Conservation (phyloP, 306 rosid species). For the Pyrus pyrifolia region DNA sequence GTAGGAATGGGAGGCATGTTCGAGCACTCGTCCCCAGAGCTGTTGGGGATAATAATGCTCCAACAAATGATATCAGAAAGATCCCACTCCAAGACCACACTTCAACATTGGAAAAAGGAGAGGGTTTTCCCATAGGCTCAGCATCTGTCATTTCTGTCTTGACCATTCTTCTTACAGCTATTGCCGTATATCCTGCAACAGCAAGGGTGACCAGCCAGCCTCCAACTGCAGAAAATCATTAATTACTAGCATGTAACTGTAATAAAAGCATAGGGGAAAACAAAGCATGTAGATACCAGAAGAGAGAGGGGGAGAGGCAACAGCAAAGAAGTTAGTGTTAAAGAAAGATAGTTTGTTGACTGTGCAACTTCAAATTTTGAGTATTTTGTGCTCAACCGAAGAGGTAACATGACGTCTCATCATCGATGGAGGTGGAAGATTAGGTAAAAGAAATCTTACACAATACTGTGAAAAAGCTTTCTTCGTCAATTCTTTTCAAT, state of each 20-base stretch:
- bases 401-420: too few species aligned
- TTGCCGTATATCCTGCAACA: slow-evolving; percentile 83
- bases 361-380: too few species aligned
- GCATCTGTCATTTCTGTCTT: slow-evolving; percentile 80
- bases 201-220: slow-evolving; percentile 91
- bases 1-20: slow-evolving; percentile 92
- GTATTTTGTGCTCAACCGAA: too few species aligned
- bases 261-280: not conserved
- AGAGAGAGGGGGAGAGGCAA: not conserved
- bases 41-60: slow-evolving; percentile 62
- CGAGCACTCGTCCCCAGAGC: slow-evolving; percentile 79
- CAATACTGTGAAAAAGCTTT: too few species aligned
- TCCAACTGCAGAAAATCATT: slow-evolving; percentile 47
- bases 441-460: too few species aligned
- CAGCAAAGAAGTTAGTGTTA: not conserved
- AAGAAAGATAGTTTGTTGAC: not conserved
- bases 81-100: slow-evolving; percentile 68
- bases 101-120: slow-evolving; percentile 75
- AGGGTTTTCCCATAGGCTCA: slow-evolving; percentile 82
- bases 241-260: slow-evolving; percentile 13
- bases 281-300: not conserved
- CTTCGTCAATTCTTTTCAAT: too few species aligned
- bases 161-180: slow-evolving; percentile 75
- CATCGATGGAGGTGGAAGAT: too few species aligned
- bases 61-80: slow-evolving; percentile 54